phyloP scores from a whole-genome alignment of 1,139 yeast species.

The Yamadazyma dushanensis region DNA sequence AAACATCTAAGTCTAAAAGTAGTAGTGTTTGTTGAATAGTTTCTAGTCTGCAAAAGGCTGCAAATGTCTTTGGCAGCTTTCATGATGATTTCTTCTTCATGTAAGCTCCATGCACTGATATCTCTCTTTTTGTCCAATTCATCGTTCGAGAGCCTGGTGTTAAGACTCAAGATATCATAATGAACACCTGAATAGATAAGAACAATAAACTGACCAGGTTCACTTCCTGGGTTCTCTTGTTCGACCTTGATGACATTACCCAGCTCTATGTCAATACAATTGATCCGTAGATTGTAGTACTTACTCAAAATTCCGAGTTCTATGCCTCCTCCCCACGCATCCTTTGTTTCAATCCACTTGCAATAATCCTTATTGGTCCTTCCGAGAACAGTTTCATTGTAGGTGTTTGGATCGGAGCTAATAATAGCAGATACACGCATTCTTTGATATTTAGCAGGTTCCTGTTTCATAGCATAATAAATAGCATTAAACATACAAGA shows the following conservation, averaged over 20 bases:
- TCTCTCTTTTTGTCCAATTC: conserved; percentile 29
- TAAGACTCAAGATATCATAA: conserved; percentile 62
- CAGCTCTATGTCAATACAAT: conserved; percentile 69
- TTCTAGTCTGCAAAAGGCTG: conserved; percentile 45
- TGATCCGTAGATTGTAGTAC: conserved; percentile 52
- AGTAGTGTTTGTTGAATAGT: conserved; percentile 69
- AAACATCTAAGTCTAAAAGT: conserved; percentile 60
- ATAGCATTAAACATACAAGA: conserved; percentile 77
- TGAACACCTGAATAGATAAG: conserved; percentile 74
- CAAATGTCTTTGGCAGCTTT: conserved; percentile 45
- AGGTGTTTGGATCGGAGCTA: conserved; percentile 40
- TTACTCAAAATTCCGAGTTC: conserved; percentile 68
- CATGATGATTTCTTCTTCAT: conserved; percentile 25
- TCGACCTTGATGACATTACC: conserved; percentile 57
- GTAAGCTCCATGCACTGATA: conserved; percentile 32
- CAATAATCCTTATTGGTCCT: conserved; percentile 51
- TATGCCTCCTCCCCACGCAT: conserved; percentile 87
- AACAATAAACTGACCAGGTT: conserved; percentile 40
- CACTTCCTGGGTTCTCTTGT: conserved; percentile 31
- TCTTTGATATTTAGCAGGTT: conserved; percentile 44
- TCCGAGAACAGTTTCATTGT: conserved; percentile 62
- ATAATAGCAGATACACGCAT: conserved; percentile 48
- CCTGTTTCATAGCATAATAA: conserved; percentile 46
- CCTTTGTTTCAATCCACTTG: conserved; percentile 59
- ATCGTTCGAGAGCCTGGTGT: conserved; percentile 25